Base-by-base conservation (phyloP, 495 filamentous ascomycete genomes). In the Xanthoparmelia taractica region DNA sequence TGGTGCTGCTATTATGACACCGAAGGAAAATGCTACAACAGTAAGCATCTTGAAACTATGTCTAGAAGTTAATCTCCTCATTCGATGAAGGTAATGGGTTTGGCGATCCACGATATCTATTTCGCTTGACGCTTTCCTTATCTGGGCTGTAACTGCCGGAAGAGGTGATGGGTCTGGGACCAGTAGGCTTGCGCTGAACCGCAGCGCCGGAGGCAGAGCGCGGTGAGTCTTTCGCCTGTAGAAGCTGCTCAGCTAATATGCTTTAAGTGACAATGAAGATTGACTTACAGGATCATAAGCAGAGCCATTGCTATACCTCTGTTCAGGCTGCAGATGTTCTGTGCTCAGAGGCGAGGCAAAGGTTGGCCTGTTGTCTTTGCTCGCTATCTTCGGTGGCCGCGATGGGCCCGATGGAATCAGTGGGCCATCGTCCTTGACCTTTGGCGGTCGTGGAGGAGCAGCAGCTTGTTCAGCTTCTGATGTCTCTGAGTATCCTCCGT, bases 151-250 rank as follows among this genome's bases (percentile, higher is more conserved):
- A 78, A 29, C 73, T 66, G 60, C 77, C 78, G 65, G 73, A 72
- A 58, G 75, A 78, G 12, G 75, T 78, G 34, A 80, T 73, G 12
- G 81, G 81, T 55, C 81, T 78, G 54, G 81, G 81, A 12, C 81
- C 81, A 20, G 81, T 83, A 43, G 80, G 81, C 67, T 83, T 84
- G 57, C 81, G 79, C 41, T 80, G 79, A 8, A 79, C 74, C n/a
- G 69, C 72, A 55, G 66, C 69, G 54, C 70, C 69, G 13, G 75
- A 75, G 40, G 77, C 67, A 11, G 76, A 76, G 43, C 73, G 75
- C 20, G 64, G 66, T 64, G 79, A 74, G n/a, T 71, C 72, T 31
- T 59, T 67, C 23, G 64, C 57, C 64, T 68, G 25, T 2, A 58
- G 29, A 31, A 62, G 23, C 15, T 37, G 45, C 29, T 66, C 61